Evolutionary conservation across 441 rosid genomes (phyloP).

Genomic region (Erodium texanum): DNA sequence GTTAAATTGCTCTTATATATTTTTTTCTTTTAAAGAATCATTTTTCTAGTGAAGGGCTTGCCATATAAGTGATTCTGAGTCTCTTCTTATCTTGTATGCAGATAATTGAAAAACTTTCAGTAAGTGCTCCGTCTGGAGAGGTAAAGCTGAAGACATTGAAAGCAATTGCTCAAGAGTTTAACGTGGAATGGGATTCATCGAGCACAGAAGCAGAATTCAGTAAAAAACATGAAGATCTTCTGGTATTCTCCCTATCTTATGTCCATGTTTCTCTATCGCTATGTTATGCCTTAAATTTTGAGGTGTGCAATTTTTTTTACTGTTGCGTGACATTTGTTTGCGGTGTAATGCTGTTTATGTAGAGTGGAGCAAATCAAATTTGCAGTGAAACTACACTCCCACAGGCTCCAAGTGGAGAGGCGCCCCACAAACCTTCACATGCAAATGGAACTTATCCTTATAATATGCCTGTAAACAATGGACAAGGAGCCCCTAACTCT

Average conservation of each 20-base stretch:
- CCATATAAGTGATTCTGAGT: not conserved
- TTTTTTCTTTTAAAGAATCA: conserved; percentile 6
- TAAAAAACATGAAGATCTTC: conserved; percentile 81
- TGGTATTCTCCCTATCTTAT: conserved; percentile 38
- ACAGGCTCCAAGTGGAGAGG: conserved; percentile 32
- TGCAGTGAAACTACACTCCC: conserved; percentile 29
- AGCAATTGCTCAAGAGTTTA: conserved; percentile 68
- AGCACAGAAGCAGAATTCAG: conserved; percentile 67
- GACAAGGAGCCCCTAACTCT: conserved; percentile 24
- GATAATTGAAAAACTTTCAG: conserved; percentile 82
- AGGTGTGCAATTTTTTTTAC: not conserved
- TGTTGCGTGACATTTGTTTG: not conserved
- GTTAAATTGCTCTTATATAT: conserved; percentile 38
- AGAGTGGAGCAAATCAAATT: conserved; percentile 70
- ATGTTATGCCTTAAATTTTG: no score
- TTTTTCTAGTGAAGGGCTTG: not conserved
- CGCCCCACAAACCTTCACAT: conserved; percentile 26
- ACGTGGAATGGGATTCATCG: conserved; percentile 72
- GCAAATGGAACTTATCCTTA: conserved; percentile 34
- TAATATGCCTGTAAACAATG: conserved; percentile 17
- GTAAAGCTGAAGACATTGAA: conserved; percentile 63
- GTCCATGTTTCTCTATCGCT: conserved; percentile 7
- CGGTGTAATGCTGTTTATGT: conserved; percentile 9
- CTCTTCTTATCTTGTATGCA: conserved; percentile 21
- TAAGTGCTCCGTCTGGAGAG: conserved; percentile 63